Percentiles rank a stretch among this genome's conserved stretches.
phyloP scores from a whole-genome alignment of 2,329 filamentous ascomycete genomes.

The Alternaria panax region DNA sequence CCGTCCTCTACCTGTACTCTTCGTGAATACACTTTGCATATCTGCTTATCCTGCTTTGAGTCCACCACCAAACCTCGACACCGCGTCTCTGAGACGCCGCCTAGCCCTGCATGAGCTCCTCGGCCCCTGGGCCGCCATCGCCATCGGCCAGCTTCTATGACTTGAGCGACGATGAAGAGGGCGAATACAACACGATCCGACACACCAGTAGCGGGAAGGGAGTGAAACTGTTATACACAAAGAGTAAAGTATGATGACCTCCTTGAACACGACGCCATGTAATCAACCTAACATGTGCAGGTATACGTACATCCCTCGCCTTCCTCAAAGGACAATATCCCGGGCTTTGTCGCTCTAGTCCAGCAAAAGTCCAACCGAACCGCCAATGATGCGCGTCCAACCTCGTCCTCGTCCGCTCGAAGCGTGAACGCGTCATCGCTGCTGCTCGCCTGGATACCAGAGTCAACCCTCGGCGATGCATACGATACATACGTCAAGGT shows the following conservation, averaged over 20 bases:
- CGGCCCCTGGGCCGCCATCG: constrained; percentile 62
- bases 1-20: not conserved
- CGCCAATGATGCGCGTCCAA: constrained; percentile 44
- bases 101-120: constrained; percentile 44
- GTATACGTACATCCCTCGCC: constrained; percentile 96
- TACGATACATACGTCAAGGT: constrained; percentile 94
- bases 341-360: constrained; percentile 89
- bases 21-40: not conserved
- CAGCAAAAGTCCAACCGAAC: constrained; percentile 73
- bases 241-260: constrained; percentile 78
- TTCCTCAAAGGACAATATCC: constrained; percentile 92
- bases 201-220: constrained; percentile 78
- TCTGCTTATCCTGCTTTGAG: not conserved
- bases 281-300: constrained; percentile 53
- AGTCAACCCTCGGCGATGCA: constrained; percentile 82
- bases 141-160: constrained; percentile 92
- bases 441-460: constrained; percentile 91
- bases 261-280: not conserved
- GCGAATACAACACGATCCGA: constrained; percentile 91
- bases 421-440: constrained; percentile 71
- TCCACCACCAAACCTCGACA: not conserved
- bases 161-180: constrained; percentile 94
- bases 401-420: constrained; percentile 53
- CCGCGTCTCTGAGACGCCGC: constrained; percentile 1
- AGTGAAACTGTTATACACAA: constrained; percentile 92